These are phyloP conservation scores for Apiospora aurea DNA, from an alignment of 2,329 filamentous ascomycete genomes.

Conservation along the genomic window DNA sequence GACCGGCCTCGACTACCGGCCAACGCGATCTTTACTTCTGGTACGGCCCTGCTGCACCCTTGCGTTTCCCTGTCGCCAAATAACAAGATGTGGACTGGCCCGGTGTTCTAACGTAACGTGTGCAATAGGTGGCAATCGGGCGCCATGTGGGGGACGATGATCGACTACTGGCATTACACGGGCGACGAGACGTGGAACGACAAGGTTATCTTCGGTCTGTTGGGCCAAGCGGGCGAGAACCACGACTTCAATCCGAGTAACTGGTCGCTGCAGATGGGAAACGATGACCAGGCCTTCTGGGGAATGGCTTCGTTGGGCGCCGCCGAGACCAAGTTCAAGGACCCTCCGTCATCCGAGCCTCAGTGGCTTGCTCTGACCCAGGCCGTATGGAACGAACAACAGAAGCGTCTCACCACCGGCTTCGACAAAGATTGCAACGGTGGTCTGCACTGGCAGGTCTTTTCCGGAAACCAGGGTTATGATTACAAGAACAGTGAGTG, in stretches of 20 bases:
- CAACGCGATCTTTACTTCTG: slow-evolving; percentile 68
- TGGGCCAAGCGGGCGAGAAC: slow-evolving; percentile 51
- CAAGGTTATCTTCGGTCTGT: slow-evolving; percentile 50
- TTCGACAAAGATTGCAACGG: slow-evolving; percentile 56
- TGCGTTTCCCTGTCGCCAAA: slow-evolving; percentile 10
- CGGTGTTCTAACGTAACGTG: slow-evolving; percentile 22
- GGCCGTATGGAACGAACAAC: slow-evolving; percentile 68
- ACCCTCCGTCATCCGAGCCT: slow-evolving; percentile 52
- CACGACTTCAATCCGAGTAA: slow-evolving; percentile 53
- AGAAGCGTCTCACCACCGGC: slow-evolving; percentile 48
- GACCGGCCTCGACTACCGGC: slow-evolving; percentile 50
- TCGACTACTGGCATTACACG: slow-evolving; percentile 64
- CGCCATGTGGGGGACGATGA: slow-evolving; percentile 58
- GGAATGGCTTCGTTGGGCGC: slow-evolving; percentile 67
- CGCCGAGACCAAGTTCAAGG: slow-evolving; percentile 64
- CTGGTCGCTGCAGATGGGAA: slow-evolving; percentile 47
- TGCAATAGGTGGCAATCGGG: slow-evolving; percentile 65
- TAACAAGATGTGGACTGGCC: neutral
- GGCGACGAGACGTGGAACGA: slow-evolving; percentile 57
- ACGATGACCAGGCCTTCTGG: slow-evolving; percentile 68
- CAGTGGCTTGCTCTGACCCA: slow-evolving; percentile 68
- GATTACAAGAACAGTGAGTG: slow-evolving; percentile 49
- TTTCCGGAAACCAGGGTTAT: slow-evolving; percentile 60
- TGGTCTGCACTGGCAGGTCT: slow-evolving; percentile 72
- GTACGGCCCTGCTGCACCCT: slow-evolving; percentile 39